Evolutionary conservation across 2,329 filamentous ascomycete genomes (phyloP).

Genomic region (Epichloe glyceriae): DNA sequence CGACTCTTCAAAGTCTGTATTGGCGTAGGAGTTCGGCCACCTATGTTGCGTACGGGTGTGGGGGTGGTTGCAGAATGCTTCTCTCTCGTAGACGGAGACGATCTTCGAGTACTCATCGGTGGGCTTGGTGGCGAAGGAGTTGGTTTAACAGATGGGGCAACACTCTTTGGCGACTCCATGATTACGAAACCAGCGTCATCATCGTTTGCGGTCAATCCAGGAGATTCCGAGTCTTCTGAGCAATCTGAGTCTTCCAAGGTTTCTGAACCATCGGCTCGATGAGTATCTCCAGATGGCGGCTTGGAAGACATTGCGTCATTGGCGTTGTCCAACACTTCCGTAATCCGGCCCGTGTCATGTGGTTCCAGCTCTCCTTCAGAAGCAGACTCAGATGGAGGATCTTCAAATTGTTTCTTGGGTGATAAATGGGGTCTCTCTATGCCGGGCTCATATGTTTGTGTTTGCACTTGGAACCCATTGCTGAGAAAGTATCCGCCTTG

Average conservation of each 20-base stretch:
- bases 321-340: constrained; percentile 1
- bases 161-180: constrained; percentile 1
- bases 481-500: constrained; percentile 5
- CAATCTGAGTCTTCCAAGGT: not conserved
- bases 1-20: not conserved
- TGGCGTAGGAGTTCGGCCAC: not conserved
- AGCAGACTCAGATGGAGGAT: not conserved
- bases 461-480: constrained; percentile 3
- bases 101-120: not conserved
- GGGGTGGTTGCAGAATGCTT: not conserved
- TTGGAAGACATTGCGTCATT: not conserved
- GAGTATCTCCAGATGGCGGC: not conserved
- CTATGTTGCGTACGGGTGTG: not conserved
- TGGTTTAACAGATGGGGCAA: not conserved
- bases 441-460: not conserved
- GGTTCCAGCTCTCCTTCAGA: not conserved
- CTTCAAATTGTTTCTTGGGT: not conserved
- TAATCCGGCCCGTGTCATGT: not conserved
- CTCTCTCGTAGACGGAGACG: not conserved
- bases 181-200: constrained; percentile 3
- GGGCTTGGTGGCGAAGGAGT: constrained; percentile 4
- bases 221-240: not conserved
- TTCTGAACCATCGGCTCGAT: not conserved
- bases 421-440: not conserved
- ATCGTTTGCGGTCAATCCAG: not conserved